phyloP scores from a whole-genome alignment of 306 rosid genomes.

The Medicago truncatula region MtrunA17r5.0-ANR NC_053043.1:43116501-43117000 shows the following conservation, averaged over 20 bases:
- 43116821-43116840: slow-evolving; percentile 68
- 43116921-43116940: slow-evolving; percentile 42
- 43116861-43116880: slow-evolving; percentile 45
- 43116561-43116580: no score
- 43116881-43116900: slow-evolving; percentile 43
- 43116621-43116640: background rate
- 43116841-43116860: slow-evolving; percentile 62
- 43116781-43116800: slow-evolving; percentile 58
- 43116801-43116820: slow-evolving; percentile 46
- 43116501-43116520: background rate
- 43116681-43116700: background rate
- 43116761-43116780: slow-evolving; percentile 50
- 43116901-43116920: slow-evolving; percentile 55
- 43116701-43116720: background rate
- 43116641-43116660: background rate
- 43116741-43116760: slow-evolving; percentile 52
- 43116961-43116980: slow-evolving; percentile 46
- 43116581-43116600: no score
- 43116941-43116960: slow-evolving; percentile 42
- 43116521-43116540: background rate
- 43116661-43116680: background rate
- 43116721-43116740: background rate
- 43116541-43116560: background rate
- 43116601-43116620: background rate
- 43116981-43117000: slow-evolving; percentile 29